These are phyloP conservation scores for Penicillium canariense DNA, from an alignment of 495 filamentous ascomycete species.

Conservation along the genomic window DNA sequence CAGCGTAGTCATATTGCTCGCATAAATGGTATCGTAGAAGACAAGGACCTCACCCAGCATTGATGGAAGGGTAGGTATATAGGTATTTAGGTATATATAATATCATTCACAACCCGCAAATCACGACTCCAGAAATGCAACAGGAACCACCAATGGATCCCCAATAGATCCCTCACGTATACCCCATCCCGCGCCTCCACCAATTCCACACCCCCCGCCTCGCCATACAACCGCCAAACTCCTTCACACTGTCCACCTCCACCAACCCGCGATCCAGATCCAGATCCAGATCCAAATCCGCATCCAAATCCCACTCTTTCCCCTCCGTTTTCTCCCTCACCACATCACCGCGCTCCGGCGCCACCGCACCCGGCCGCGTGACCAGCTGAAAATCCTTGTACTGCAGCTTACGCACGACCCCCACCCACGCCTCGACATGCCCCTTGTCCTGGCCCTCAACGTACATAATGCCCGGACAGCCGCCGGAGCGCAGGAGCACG, in stretches of 20 bases:
- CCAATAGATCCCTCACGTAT: conserved; percentile 19
- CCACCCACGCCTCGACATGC: conserved; percentile 54
- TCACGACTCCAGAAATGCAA: conserved; percentile 1
- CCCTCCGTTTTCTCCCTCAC: neutral
- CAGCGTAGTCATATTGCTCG: no score
- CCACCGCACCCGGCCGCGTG: conserved; percentile 30
- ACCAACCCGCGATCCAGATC: no score
- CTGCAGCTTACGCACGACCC: conserved; percentile 46
- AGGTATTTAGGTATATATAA: neutral
- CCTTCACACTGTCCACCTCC: conserved; percentile 46
- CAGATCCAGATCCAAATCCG: no score
- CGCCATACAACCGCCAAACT: conserved; percentile 45
- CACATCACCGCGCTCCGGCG: conserved; percentile 5
- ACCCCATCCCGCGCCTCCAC: conserved; percentile 53
- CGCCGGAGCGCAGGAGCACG: conserved; percentile 64
- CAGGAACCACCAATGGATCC: neutral
- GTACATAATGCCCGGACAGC: conserved; percentile 75
- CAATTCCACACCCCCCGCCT: conserved; percentile 42
- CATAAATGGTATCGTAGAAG: no score
- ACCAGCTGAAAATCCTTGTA: conserved; percentile 54
- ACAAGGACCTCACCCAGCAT: no score
- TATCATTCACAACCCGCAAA: no score
- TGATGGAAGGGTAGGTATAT: no score
- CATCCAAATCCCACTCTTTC: neutral
- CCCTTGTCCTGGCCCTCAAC: conserved; percentile 58